phyloP scores from a whole-genome alignment of 768 basidiomycete genomes.

The Gelatoporia subvermispora region DNA sequence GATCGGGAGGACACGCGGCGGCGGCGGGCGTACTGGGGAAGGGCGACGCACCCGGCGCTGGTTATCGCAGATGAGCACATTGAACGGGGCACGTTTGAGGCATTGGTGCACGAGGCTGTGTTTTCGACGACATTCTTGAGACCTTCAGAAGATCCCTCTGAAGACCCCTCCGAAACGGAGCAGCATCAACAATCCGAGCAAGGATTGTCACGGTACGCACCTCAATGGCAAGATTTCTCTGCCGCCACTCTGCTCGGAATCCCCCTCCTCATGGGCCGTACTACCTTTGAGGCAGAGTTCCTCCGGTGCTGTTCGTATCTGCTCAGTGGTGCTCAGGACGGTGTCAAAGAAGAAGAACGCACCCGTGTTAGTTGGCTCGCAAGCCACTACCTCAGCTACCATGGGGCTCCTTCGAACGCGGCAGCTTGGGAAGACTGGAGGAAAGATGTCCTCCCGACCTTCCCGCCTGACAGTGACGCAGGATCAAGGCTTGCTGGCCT shows the following conservation, averaged over 20 bases:
- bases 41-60: slow-evolving; percentile 68
- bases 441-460: slow-evolving; percentile 44
- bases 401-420: slow-evolving; percentile 48
- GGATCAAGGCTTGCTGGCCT: slow-evolving; percentile 25
- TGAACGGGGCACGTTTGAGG: slow-evolving; percentile 69
- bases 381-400: slow-evolving; percentile 56
- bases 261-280: slow-evolving; percentile 49
- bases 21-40: slow-evolving; percentile 75
- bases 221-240: slow-evolving; percentile 60
- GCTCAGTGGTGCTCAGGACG: slow-evolving; percentile 48
- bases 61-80: slow-evolving; percentile 39
- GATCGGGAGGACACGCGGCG: slow-evolving; percentile 35
- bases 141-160: neutral
- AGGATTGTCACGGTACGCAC: slow-evolving; percentile 15
- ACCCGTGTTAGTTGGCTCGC: slow-evolving; percentile 60
- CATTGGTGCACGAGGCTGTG: slow-evolving; percentile 75
- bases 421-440: slow-evolving; percentile 56
- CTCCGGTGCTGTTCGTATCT: slow-evolving; percentile 61
- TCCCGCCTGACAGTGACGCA: slow-evolving; percentile 14
- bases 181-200: neutral
- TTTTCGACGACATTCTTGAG: slow-evolving; percentile 64
- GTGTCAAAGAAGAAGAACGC: slow-evolving; percentile 32
- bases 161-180: neutral
- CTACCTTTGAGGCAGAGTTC: slow-evolving; percentile 67
- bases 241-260: slow-evolving; percentile 56